Conservation (phyloP, 257 asterid genomes). For the Salvia miltiorrhiza region DNA sequence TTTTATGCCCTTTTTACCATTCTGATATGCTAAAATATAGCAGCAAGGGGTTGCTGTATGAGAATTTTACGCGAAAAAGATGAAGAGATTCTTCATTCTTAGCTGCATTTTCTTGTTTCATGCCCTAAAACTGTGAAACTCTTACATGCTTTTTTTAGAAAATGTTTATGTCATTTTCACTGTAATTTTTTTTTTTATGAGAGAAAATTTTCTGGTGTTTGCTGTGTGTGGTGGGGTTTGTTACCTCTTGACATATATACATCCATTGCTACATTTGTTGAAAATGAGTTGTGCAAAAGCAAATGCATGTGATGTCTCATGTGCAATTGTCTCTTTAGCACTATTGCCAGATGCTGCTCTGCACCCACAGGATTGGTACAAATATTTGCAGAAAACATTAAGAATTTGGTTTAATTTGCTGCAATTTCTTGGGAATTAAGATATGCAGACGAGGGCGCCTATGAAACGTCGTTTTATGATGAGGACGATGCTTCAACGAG, state of each 20-base stretch:
- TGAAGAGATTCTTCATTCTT: neutral
- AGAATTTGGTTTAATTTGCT: neutral
- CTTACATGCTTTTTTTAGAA: neutral
- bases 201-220: slow-evolving; percentile 16
- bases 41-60: too few species aligned
- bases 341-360: slow-evolving; percentile 13
- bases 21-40: neutral
- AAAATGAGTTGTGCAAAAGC: slow-evolving; percentile 32
- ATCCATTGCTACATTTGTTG: slow-evolving; percentile 30
- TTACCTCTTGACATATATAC: slow-evolving; percentile 27
- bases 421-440: neutral
- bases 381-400: neutral
- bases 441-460: neutral
- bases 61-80: neutral
- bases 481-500: neutral
- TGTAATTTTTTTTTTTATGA: neutral
- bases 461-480: neutral
- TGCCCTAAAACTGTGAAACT: neutral
- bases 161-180: neutral
- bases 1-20: neutral
- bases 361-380: slow-evolving; percentile 16
- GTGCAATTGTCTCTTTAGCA: slow-evolving; percentile 40
- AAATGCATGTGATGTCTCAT: slow-evolving; percentile 41
- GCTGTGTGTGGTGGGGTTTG: slow-evolving; percentile 37
- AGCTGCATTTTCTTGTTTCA: neutral